These are phyloP conservation scores for Candida ulmi DNA, from an alignment of 805 yeast genomes.

Conservation along the genomic window DNA sequence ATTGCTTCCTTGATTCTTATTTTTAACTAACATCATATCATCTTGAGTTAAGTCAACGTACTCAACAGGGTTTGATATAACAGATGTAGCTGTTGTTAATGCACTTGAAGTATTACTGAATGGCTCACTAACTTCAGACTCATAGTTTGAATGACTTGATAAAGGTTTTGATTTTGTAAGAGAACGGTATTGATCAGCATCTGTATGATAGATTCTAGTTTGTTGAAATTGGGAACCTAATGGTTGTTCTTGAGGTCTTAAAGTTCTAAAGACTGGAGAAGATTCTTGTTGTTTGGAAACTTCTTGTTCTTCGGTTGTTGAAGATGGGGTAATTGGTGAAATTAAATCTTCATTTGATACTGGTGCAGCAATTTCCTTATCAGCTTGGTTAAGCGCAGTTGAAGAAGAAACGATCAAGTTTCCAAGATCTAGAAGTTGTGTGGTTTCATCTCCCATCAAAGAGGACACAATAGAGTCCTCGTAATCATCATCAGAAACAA, in stretches of 20 bases:
- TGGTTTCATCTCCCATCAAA: constrained; percentile 4
- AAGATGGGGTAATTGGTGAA: not conserved
- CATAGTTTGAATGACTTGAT: constrained; percentile 20
- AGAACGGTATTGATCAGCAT: constrained; percentile 16
- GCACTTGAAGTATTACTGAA: constrained; percentile 13
- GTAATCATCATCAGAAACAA: not conserved
- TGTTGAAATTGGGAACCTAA: constrained; percentile 15
- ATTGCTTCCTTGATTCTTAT: not conserved
- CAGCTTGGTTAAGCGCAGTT: constrained; percentile 4
- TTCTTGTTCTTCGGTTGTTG: too few species aligned
- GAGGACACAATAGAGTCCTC: not conserved
- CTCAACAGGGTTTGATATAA: not conserved
- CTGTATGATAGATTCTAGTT: constrained; percentile 13
- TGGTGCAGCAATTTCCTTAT: constrained; percentile 1
- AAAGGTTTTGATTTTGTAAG: constrained; percentile 8
- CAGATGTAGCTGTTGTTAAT: constrained; percentile 8
- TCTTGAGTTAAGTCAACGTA: constrained; percentile 12
- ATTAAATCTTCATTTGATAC: not conserved
- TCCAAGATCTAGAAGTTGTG: constrained; percentile 15
- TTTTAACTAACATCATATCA: not conserved
- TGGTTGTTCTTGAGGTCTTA: constrained; percentile 2
- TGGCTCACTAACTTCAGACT: constrained; percentile 20
- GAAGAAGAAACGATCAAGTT: constrained; percentile 13
- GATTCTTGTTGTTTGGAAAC: too few species aligned
- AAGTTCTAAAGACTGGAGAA: not conserved